A percentile compares a stretch with the other conserved stretches of the same genome.
These are phyloP conservation scores for Lycium barbarum DNA, from an alignment of 257 asterid species.

Conservation along the genomic window DNA sequence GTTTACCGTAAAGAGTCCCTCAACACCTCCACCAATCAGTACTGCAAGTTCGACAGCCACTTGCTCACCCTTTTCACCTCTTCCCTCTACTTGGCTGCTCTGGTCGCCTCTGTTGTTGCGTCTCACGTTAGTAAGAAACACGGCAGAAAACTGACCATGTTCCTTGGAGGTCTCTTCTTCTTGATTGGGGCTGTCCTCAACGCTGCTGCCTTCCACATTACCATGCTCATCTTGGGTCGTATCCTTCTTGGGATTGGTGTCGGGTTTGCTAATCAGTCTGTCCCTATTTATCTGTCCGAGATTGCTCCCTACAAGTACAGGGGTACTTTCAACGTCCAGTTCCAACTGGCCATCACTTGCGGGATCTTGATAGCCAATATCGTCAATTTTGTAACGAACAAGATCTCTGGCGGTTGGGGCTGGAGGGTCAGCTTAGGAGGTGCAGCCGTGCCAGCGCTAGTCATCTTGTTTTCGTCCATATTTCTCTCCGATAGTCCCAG, in stretches of 20 bases:
- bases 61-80: background rate
- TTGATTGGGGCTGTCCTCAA: slow-evolving; percentile 11
- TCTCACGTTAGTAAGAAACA: background rate
- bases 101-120: background rate
- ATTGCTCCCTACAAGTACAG: slow-evolving; percentile 36
- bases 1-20: background rate
- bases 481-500: slow-evolving; percentile 20
- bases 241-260: slow-evolving; percentile 10
- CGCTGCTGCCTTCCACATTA: slow-evolving; percentile 22
- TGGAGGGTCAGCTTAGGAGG: slow-evolving; percentile 40
- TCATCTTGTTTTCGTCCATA: slow-evolving; percentile 20
- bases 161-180: slow-evolving; percentile 5
- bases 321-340: slow-evolving; percentile 31
- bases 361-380: slow-evolving; percentile 30
- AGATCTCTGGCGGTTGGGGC: slow-evolving; percentile 36
- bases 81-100: background rate
- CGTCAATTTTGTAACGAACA: slow-evolving; percentile 20
- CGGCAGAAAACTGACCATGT: background rate
- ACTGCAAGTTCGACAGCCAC: background rate
- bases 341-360: slow-evolving; percentile 32
- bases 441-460: slow-evolving; percentile 28
- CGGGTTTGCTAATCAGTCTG: slow-evolving; percentile 30
- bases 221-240: slow-evolving; percentile 27
- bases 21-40: background rate
- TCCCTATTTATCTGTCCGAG: slow-evolving; percentile 37